A percentile compares a stretch with the other conserved stretches of the same genome.
These are phyloP conservation scores for Saitoella complicata DNA, from an alignment of 805 yeast genomes.

Conservation along the genomic window DNA sequence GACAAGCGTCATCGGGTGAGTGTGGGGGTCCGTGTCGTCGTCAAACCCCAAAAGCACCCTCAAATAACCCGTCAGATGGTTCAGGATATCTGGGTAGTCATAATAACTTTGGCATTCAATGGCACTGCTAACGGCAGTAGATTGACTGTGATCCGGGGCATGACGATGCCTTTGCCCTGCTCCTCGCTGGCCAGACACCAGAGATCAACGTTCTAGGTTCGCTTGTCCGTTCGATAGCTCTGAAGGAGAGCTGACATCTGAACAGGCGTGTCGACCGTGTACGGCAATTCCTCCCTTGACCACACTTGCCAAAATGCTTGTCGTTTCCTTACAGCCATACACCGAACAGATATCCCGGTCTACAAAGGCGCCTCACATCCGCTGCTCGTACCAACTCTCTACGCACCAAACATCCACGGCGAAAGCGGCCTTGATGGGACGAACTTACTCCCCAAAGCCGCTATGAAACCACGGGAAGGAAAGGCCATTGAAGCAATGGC, in stretches of 20 bases:
- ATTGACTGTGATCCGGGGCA: conserved; percentile 88
- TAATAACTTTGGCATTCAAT: too few relatives aligned
- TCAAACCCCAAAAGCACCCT: too few relatives aligned
- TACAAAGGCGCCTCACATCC: conserved; percentile 52
- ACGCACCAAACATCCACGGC: conserved; percentile 59
- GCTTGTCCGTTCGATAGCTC: not conserved
- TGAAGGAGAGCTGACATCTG: too few relatives aligned
- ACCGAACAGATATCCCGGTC: conserved; percentile 37
- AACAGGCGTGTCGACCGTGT: conserved; percentile 54
- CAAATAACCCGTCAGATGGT: too few relatives aligned
- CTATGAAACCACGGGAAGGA: conserved; percentile 19
- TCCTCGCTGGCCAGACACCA: conserved; percentile 46
- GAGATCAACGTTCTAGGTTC: conserved; percentile 30
- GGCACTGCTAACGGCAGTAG: conserved; percentile 28
- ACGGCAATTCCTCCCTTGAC: conserved; percentile 50
- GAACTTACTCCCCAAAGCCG: conserved; percentile 36
- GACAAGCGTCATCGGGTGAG: too few relatives aligned
- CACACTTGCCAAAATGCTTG: conserved; percentile 56
- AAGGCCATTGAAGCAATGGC: conserved; percentile 28
- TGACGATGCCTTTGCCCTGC: conserved; percentile 67
- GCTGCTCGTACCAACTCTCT: conserved; percentile 30
- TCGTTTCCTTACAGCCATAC: conserved; percentile 46
- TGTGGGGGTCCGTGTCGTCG: too few relatives aligned
- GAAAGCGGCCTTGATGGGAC: conserved; percentile 66
- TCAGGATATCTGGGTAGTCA: too few relatives aligned